Base-by-base conservation (phyloP, 768 basidiomycete genomes). In the Suillus hirtellus region DNA sequence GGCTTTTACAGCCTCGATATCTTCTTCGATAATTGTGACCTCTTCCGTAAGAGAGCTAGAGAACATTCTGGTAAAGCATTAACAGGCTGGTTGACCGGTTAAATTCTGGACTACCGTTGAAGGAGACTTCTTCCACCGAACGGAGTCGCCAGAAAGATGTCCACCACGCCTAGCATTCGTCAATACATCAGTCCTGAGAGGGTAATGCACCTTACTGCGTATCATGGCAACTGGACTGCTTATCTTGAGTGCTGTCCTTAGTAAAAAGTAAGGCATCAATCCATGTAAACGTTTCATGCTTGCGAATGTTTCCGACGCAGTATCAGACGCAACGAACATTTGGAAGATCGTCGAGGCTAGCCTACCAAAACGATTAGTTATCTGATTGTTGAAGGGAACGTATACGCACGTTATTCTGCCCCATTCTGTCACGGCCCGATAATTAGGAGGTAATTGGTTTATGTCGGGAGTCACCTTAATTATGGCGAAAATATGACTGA, bases 191-290 rank as follows among this genome's bases (percentile, higher is more conserved):
- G 31, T 62, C 8, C 49, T 42, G 58, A 31, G 15, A 44, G 50
- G 49, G 54, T 37, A 65, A 17, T 42, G 17, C 8, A 65, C 68
- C 82, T 19, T 63, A 89, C 92, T 89, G 74, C 97, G 86, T 70
- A 99, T 95, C 97, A 99, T 99, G 35, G 86, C 84, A 64, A 99
- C 89, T 2, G 97, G 97, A 76, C 98, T 99, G 62, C 92, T 95
- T 67, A 99, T 93, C 73, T 86, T 90, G 64, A 99, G 77, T 14
- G 94, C 90, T 9, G 93, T 85, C 74, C 95, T 98, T 66, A 99
- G 86, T 81, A 99, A 88, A 70, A 99, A 93, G 74, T 99, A 99
- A 6, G 97, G 97, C 93, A 99, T 97, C 59, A 96, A 78, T 1
- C 95, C 95, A 72, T 99, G 97, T 49, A 97, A 85, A 55, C 96